Evolutionary conservation across 495 filamentous ascomycete genomes (phyloP), one percentile per base, ranked within the genome.

Genomic region (Annulohypoxylon maeteangense): DNA sequence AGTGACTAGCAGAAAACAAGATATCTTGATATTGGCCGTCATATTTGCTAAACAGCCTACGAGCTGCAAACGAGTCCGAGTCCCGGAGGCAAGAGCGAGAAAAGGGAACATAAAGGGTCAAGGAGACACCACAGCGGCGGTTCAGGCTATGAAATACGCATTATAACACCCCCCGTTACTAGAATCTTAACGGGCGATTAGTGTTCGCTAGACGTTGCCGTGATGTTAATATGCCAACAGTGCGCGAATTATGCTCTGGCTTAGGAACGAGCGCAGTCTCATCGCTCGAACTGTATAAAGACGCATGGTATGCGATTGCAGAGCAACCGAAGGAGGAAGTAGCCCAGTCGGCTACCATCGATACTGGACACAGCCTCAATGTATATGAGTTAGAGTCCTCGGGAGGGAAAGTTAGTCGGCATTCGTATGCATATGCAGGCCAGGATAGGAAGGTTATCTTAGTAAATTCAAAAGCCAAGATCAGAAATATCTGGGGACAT

Each of bases 371-470:
- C n/a, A 7, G 7, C 56, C n/a, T n/a, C 22, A 14, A 45, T 16
- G 51, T 27, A 18, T 62, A 38, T 40, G 20, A 31, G 18, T 40
- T 16, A 25, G 14, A 3, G 12, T 14, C n/a, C n/a, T 16, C 14
- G 4, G 47, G 5, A 42, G 20, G 27, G n/a, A 32, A 57, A 16
- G 32, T 36, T 23, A 38, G 25, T 65, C 27, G 51, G 16, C 11
- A 40, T 36, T n/a, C 53, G 14, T 25, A 10, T 68, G 18, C 38
- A 48, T 34, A 47, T 40, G 36, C 1, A 34, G 48, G 20, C 58
- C 42, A 12, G 66, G 58, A 68, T 68, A 68, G 66, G 58, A 68
- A 68, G 58, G 58, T 68, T 68, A 42, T 62, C 59, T 57, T 7
- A 20, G 58, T 31, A 16, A 62, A 68, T 53, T 53, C 27, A 7